Percentiles rank a stretch among this genome's conserved stretches.
Conservation (phyloP, 1,284 basidiomycete genomes). For the Paramarasmius palmivorus region DNA sequence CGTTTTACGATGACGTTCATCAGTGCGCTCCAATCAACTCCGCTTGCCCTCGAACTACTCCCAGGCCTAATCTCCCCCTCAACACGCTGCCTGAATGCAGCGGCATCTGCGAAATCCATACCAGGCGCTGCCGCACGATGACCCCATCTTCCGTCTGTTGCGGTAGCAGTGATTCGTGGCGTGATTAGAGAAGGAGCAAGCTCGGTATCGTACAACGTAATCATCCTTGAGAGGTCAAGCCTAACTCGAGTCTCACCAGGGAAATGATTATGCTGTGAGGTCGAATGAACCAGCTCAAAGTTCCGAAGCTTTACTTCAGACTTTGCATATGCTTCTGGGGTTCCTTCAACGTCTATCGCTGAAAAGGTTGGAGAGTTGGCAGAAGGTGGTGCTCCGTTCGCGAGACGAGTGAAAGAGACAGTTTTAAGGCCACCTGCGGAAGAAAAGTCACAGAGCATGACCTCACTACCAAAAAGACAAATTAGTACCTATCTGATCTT, state of each 20-base stretch:
- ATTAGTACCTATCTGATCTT: neutral
- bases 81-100: slow-evolving; percentile 22
- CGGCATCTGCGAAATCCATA: slow-evolving; percentile 21
- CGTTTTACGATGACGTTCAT: slow-evolving; percentile 41
- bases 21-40: slow-evolving; percentile 45
- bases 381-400: neutral
- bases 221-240: slow-evolving; percentile 38
- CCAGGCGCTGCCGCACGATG: slow-evolving; percentile 28
- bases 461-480: slow-evolving; percentile 36
- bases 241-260: slow-evolving; percentile 44
- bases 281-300: slow-evolving; percentile 33
- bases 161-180: slow-evolving; percentile 20
- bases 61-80: slow-evolving; percentile 20
- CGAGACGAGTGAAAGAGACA: slow-evolving; percentile 31
- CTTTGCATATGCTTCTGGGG: neutral
- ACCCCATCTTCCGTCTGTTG: slow-evolving; percentile 26
- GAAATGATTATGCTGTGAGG: slow-evolving; percentile 40
- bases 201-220: slow-evolving; percentile 45
- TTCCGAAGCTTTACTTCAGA: slow-evolving; percentile 15
- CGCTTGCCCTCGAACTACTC: slow-evolving; percentile 22
- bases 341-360: neutral
- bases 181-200: slow-evolving; percentile 36
- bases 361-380: neutral
- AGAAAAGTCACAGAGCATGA: slow-evolving; percentile 52
- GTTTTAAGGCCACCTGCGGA: slow-evolving; percentile 33